A percentile compares a stretch with the other conserved stretches of the same genome.
Evolutionary conservation across 1,284 basidiomycete species (phyloP).

Genomic region (Apiotrichum sp.): DNA sequence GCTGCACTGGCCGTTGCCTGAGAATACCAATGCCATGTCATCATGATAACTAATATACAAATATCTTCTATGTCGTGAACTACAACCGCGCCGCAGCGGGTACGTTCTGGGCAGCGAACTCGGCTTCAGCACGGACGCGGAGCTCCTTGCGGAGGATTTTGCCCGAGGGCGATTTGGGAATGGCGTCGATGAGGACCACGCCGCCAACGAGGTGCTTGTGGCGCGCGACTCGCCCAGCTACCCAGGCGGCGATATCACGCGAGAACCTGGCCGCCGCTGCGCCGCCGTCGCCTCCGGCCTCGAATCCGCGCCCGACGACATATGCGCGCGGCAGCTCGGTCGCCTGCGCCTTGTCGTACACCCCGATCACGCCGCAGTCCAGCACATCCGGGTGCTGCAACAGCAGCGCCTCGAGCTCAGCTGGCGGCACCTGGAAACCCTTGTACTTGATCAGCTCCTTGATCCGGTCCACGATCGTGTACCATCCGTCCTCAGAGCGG

Average conservation of each 20-base stretch:
- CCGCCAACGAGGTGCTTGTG: conserved; percentile 51
- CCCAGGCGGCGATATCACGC: conserved; percentile 57
- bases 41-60: too few relatives aligned
- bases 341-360: conserved; percentile 57
- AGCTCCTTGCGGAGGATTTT: conserved; percentile 43
- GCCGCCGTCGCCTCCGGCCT: neutral
- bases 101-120: conserved; percentile 7
- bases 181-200: conserved; percentile 47
- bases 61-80: too few relatives aligned
- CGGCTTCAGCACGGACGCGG: conserved; percentile 27
- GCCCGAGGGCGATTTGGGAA: conserved; percentile 49
- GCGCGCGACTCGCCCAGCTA: conserved; percentile 52
- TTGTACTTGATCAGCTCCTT: conserved; percentile 80
- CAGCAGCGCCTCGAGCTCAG: conserved; percentile 69
- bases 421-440: conserved; percentile 63
- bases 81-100: neutral
- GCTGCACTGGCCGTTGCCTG: too few relatives aligned
- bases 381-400: conserved; percentile 64
- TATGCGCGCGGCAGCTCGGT: conserved; percentile 63
- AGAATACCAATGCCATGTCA: too few relatives aligned
- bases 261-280: conserved; percentile 45
- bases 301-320: conserved; percentile 3
- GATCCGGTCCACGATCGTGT: conserved; percentile 49
- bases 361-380: conserved; percentile 65
- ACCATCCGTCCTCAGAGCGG: conserved; percentile 57